A percentile compares a stretch with the other conserved stretches of the same genome.
phyloP scores from a whole-genome alignment of 306 rosid genomes.

The Rosa persica region DNA sequence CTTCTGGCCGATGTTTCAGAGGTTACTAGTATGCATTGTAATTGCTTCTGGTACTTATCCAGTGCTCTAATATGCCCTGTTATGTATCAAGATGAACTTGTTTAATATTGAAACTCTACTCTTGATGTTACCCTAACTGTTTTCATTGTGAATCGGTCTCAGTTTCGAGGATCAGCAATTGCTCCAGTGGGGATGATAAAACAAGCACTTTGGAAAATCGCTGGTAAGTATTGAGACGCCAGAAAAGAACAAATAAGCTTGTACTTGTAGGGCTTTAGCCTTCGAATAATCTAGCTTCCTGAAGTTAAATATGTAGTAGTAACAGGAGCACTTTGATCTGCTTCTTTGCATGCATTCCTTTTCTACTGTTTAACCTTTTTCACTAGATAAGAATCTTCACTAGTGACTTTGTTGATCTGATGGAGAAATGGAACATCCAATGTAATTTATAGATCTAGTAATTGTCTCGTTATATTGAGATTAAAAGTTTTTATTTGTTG shows the following conservation, averaged over 20 bases:
- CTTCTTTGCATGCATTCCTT: slow-evolving; percentile 19
- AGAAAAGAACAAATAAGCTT: slow-evolving; percentile 17
- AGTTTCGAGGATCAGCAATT: slow-evolving; percentile 70
- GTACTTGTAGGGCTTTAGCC: slow-evolving; percentile 22
- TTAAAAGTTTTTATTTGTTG: background rate
- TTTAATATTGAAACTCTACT: background rate
- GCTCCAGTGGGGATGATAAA: slow-evolving; percentile 66
- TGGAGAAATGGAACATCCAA: slow-evolving; percentile 20
- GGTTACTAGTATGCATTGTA: background rate
- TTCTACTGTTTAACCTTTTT: slow-evolving; percentile 25
- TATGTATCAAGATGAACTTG: background rate
- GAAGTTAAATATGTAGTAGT: slow-evolving; percentile 6
- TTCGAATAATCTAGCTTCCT: background rate
- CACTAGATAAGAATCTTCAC: slow-evolving; percentile 23
- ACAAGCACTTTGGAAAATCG: slow-evolving; percentile 61
- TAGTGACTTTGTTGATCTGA: slow-evolving; percentile 16
- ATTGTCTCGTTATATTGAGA: background rate
- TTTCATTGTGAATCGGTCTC: slow-evolving; percentile 27
- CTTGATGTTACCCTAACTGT: slow-evolving; percentile 19
- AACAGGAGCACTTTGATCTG: slow-evolving; percentile 19
- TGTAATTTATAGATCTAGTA: slow-evolving; percentile 17
- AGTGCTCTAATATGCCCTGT: background rate
- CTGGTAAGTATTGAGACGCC: slow-evolving; percentile 39
- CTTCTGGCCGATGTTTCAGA: background rate
- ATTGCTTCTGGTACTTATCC: background rate